Evolutionary conservation across 2,329 filamentous ascomycete species (phyloP), one percentile per base, ranked within the genome.

Genomic region (Chalaropsis thielavioides): DNA sequence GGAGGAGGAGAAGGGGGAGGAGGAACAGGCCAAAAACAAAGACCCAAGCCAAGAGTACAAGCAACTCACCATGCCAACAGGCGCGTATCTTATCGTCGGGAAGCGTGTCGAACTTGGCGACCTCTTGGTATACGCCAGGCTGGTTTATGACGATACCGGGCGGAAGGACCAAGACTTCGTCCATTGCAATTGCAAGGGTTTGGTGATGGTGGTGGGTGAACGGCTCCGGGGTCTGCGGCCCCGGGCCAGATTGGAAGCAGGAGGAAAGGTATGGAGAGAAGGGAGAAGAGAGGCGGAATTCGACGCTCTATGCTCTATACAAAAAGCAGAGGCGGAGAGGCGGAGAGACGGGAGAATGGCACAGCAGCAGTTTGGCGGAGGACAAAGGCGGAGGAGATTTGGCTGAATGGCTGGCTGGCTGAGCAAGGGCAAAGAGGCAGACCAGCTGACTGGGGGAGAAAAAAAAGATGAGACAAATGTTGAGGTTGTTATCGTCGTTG

Each of bases 111-210:
- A 79, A 79, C 68, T 75, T 77, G 41, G 82, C 81, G 61, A 84
- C 78, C 69, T 81, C 80, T 31, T 76, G 75, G 69, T 83, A 82
- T 41, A 84, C 76, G 61, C 76, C 74, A 41, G 74, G 73, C 8
- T 76, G 78, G 72, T 84, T 85, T 61, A 77, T 76, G 67, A 85
- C 76, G 67, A 85, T 78, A 71, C 82, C 83, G 71, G 80, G 80
- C 22, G 83, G 83, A 71, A 85, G 70, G 43, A 82, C 76, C 73
- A 78, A 75, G 44, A 51, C 44, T 31, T 51, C 62, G 38, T 64
- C 62, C 62, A 64, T 64, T 15, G 49, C 40, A 62, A 46, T 8
- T 56, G 11, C 51, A 31, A 8, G 22, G 35, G 35, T 38, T 31
- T 31, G 7, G 35, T 38, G 7, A 8, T 38, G 11, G 19, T 22